These are phyloP conservation scores for Salix purpurea DNA, from an alignment of 345 rosid genomes.

Conservation along the genomic window DNA sequence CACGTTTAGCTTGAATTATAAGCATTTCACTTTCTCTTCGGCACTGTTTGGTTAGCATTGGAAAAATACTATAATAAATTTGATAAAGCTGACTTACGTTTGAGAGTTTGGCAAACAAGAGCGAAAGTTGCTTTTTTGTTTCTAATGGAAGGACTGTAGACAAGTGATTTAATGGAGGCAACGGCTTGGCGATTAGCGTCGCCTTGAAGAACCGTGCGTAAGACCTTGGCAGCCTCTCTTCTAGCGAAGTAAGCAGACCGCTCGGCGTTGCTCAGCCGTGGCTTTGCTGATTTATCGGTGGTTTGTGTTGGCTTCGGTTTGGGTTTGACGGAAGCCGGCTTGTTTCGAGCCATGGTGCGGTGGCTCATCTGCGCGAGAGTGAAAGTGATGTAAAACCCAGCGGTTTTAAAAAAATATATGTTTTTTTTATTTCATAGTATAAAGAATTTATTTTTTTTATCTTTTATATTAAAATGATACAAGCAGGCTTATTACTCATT, in stretches of 20 bases:
- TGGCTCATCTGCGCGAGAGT: not conserved
- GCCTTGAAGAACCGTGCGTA: conserved; percentile 65
- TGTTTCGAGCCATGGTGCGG: conserved; percentile 2
- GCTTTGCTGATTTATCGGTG: not conserved
- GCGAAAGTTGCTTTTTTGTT: conserved; percentile 90
- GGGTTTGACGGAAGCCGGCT: not conserved
- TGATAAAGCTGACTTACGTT: conserved; percentile 37
- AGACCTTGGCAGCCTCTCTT: conserved; percentile 82
- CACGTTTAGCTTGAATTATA: not conserved
- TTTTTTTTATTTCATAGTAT: no score
- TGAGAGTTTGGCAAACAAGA: conserved; percentile 92
- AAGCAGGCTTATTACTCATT: no score
- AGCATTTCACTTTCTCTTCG: no score
- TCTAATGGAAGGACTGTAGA: conserved; percentile 64
- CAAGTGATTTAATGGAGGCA: conserved; percentile 76
- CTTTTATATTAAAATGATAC: no score
- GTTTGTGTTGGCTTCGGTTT: conserved; percentile 3
- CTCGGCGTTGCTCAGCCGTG: conserved; percentile 11
- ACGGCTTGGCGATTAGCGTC: conserved; percentile 73
- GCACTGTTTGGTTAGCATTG: no score
- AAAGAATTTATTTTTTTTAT: no score
- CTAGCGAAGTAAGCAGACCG: conserved; percentile 64
- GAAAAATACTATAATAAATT: not conserved
- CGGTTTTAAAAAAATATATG: no score
- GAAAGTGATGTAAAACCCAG: not conserved